Base-by-base conservation (phyloP, 805 yeast genomes). In the Danielia oregonensis region DNA sequence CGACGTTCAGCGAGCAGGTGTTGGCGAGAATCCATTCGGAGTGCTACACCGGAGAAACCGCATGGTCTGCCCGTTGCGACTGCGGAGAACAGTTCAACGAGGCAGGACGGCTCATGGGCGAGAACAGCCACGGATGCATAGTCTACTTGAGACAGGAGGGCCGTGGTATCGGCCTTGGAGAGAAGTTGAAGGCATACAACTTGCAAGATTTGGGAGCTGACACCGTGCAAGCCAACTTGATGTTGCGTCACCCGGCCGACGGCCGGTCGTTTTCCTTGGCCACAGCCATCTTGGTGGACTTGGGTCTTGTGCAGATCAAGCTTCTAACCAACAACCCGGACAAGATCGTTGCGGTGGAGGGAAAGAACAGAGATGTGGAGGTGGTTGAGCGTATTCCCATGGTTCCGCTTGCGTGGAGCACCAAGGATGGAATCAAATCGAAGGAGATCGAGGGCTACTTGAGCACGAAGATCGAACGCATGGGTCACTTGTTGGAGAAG, bases 71-170 rank as follows among this genome's bases (percentile, higher is more conserved):
- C 1, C 74, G 99, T 36, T 93, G 99, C 61, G 99, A 93, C 61
- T 93, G 99, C 63, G 99, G 99, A 14, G 99, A 93, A 61, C 99
- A 93, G 65, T 86, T 93, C 51, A 97, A 93, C 60, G 96, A 94
- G 61, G 97, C 97, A 2, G 98, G 97, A 6, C 73, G 94, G 43
- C 60, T 87, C 27, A 93, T 93, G 91, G 95, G 95, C 5, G 66
- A 72, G 37, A 72, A 71, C 31, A 96, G 96, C 12, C 83, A 79
- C 46, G 99, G 99, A 15, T 89, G 95, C 49, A 88, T 93, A 32
- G 97, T 93, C 2, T 93, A 93, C 57, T 67, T 93, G 44, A 77
- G 99, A 53, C 99, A 93, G 62, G 99, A 93, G 61, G 99, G 99
- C 35, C 79, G 99, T 40, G 99, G 99, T 13, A 93, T 93, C 40